Base-by-base conservation (phyloP, 768 basidiomycete genomes). In the Antrodiella citrinella region DNA sequence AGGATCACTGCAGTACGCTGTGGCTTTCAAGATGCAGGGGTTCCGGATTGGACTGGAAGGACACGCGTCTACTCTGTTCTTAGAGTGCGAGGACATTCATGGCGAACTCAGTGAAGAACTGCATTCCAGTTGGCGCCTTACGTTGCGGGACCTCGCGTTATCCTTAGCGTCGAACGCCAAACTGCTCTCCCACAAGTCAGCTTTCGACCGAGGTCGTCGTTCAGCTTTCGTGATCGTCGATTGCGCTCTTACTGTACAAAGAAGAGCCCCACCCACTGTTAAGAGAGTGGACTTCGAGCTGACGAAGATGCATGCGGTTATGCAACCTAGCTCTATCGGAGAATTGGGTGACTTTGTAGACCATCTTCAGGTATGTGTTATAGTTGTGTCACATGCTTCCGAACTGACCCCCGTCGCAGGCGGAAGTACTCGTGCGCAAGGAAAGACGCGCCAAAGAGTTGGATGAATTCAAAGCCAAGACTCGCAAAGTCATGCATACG, bases 241-340 rank as follows among this genome's bases (percentile, higher is more conserved):
- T 59, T 73, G 89, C 59, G 74, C 77, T 39, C 68, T 62, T 3
- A 59, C 59, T 23, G 61, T 60, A 54, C 7, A 35, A 7, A 35
- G 30, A 7, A 47, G 49, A 1, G 26, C 45, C 47, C 42, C 38
- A 43, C 23, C 57, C 18, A 46, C 1, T 23, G 52, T 15, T 24
- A 23, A 65, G n/a, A 50, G 48, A n/a, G 44, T 89, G 22, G 70
- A 80, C 26, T 52, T 92, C 24, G 65, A 70, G 1, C 66, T 94
- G 20, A 80, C 77, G 5, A 89, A 86, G 64, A 80, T 91, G 2
- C 91, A 97, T 59, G 92, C 94, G 1, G 87, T 95, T 26, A 84
- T 96, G 86, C 92, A 93, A 63, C 85, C 94, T 9, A 90, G 89
- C 55, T 94, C 95, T 0, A 84, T 97, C 46, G 85, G 86, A 19